Percentiles rank a stretch among this genome's conserved stretches.
Evolutionary conservation across 2,329 filamentous ascomycete genomes (phyloP).

Genomic region (Microsporum canis): DNA sequence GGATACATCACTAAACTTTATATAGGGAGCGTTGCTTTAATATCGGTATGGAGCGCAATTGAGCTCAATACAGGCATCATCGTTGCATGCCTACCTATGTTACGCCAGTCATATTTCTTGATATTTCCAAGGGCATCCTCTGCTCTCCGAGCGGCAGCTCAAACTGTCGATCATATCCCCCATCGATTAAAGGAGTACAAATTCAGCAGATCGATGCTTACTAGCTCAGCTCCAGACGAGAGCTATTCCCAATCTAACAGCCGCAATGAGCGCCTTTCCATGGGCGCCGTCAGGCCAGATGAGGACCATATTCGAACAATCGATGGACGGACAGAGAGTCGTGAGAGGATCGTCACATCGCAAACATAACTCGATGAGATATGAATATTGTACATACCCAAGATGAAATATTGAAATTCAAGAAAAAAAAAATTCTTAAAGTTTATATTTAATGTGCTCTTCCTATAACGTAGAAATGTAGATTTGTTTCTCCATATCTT

Average conservation of each 20-base stretch:
- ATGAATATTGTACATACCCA: background rate
- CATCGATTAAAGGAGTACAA: background rate
- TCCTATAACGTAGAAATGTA: too few species aligned
- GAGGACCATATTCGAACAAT: background rate
- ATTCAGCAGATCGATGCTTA: background rate
- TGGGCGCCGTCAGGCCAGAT: background rate
- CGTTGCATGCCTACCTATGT: conserved; percentile 32
- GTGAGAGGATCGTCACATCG: background rate
- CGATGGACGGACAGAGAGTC: background rate
- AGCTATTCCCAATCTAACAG: background rate
- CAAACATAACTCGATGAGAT: background rate
- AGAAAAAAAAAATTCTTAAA: too few species aligned
- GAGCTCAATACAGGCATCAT: conserved; percentile 29
- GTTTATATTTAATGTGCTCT: too few species aligned
- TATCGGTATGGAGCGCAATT: conserved; percentile 30
- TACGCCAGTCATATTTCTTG: conserved; percentile 22
- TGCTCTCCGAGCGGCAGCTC: background rate
- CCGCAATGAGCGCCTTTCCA: background rate
- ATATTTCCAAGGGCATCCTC: conserved; percentile 15
- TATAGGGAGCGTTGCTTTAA: conserved; percentile 21
- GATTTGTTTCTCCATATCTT: background rate
- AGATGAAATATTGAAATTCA: background rate
- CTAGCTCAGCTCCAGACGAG: too few species aligned
- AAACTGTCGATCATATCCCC: background rate
- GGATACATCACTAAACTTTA: conserved; percentile 5